These are phyloP conservation scores for Trypanosoma caninum DNA, from an alignment of 208 protist species.

Conservation along the genomic window DNA sequence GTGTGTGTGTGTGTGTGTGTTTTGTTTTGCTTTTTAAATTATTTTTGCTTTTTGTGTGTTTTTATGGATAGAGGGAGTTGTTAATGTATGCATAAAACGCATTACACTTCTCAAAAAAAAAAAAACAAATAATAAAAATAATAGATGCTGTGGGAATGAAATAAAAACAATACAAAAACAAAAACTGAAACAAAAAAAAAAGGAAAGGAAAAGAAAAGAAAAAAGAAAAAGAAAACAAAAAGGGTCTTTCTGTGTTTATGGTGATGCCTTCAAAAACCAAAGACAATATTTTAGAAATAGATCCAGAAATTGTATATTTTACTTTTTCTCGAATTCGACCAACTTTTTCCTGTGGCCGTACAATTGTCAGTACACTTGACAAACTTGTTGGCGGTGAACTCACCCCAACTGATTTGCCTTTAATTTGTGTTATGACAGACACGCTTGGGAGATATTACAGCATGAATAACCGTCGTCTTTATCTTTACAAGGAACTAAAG, in stretches of 20 bases:
- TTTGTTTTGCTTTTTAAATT: background rate
- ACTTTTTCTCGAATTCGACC: constrained; percentile 84
- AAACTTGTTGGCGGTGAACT: constrained; percentile 56
- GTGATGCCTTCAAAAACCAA: background rate
- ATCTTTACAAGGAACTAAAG: constrained; percentile 76
- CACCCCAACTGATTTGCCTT: constrained; percentile 52
- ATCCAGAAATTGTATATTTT: constrained; percentile 74
- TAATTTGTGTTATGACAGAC: constrained; percentile 67
- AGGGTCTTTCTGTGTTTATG: background rate
- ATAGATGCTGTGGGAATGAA: too few species aligned
- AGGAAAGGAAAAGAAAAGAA: background rate
- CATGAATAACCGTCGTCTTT: constrained; percentile 86
- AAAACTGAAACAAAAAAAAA: background rate
- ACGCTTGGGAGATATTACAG: constrained; percentile 52
- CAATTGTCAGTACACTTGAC: constrained; percentile 66
- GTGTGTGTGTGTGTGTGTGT: background rate
- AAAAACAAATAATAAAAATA: too few species aligned
- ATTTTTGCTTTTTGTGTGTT: background rate
- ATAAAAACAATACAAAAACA: background rate
- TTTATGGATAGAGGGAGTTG: too few species aligned
- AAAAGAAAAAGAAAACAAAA: background rate
- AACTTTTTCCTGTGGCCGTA: constrained; percentile 78
- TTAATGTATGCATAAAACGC: too few species aligned
- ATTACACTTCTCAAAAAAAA: too few species aligned
- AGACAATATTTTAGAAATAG: constrained; percentile 41